Percentiles rank a stretch among this genome's conserved stretches.
Conservation (phyloP, 2,329 filamentous ascomycete genomes). For the Trichoderma sp. region DNA sequence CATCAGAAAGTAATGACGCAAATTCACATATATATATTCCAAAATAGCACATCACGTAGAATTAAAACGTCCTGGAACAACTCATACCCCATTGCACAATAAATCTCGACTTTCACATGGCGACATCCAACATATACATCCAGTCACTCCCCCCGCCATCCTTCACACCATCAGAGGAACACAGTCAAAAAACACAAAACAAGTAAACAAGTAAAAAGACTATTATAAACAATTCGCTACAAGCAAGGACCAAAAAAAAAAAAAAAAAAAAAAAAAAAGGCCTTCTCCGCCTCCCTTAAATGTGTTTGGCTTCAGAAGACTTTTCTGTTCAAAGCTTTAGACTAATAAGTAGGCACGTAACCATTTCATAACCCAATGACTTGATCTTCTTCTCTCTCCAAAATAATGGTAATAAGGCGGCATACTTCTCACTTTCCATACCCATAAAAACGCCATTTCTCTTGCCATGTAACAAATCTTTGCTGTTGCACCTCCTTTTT, state of each 20-base stretch:
- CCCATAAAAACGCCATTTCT: slow-evolving; percentile 17
- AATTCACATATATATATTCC: neutral
- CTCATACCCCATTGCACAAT: neutral
- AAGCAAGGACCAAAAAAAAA: neutral
- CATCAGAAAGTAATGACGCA: neutral
- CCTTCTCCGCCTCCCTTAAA: neutral
- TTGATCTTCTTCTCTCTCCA: slow-evolving; percentile 8
- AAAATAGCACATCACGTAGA: neutral
- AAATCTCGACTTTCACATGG: neutral
- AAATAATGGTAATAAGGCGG: neutral
- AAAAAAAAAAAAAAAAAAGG: no score
- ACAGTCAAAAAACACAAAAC: neutral
- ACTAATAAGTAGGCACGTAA: neutral
- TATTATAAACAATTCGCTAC: slow-evolving; percentile 9
- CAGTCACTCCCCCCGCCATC: fast-evolving
- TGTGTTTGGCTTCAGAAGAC: neutral
- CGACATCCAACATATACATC: neutral
- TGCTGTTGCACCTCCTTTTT: slow-evolving; percentile 1
- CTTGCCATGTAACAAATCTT: slow-evolving; percentile 11
- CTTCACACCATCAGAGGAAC: neutral
- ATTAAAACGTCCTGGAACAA: neutral
- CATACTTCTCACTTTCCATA: slow-evolving; percentile 5
- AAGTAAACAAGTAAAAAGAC: neutral
- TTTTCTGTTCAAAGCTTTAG: neutral
- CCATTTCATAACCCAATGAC: slow-evolving; percentile 7